phyloP scores from a whole-genome alignment of 768 basidiomycete genomes.

The Coprinopsis marcescibilis region DNA sequence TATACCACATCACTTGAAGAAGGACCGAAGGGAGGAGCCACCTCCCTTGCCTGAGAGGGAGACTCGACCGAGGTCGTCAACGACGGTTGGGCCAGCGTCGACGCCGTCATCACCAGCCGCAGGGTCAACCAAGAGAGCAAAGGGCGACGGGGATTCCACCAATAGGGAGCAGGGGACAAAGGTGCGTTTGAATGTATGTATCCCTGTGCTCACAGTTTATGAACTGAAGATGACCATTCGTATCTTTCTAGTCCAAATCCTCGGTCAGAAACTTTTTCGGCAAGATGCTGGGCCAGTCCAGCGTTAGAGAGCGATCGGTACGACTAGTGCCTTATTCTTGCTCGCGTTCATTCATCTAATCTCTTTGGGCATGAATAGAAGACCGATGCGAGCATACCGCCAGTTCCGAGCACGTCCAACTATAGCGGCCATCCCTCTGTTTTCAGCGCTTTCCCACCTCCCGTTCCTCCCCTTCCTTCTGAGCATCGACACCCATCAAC shows the following conservation, averaged over 20 bases:
- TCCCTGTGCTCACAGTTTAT: conserved; percentile 8
- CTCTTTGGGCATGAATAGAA: conserved; percentile 34
- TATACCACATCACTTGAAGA: conserved; percentile 23
- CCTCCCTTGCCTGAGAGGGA: conserved; percentile 36
- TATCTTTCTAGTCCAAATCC: conserved; percentile 40
- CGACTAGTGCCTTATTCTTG: conserved; percentile 17
- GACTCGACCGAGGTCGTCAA: conserved; percentile 8
- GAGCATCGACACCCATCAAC: conserved; percentile 33
- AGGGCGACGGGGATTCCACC: conserved; percentile 6
- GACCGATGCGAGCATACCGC: conserved; percentile 41
- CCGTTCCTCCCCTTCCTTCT: conserved; percentile 47
- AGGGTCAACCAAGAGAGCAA: conserved; percentile 2
- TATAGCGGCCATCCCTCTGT: conserved; percentile 30
- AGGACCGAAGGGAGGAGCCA: conserved; percentile 31
- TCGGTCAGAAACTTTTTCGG: conserved; percentile 75
- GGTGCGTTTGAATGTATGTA: conserved; percentile 30
- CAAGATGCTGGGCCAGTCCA: conserved; percentile 67
- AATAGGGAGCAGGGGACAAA: conserved; percentile 28
- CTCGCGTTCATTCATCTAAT: conserved; percentile 12
- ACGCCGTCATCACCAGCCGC: conserved; percentile 6
- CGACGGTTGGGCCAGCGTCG: conserved; percentile 5
- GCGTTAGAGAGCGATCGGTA: conserved; percentile 66
- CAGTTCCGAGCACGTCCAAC: conserved; percentile 23
- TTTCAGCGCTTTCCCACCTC: conserved; percentile 43
- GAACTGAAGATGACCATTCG: background rate